Evolutionary conservation across 352 stramenopile genomes (phyloP).

Genomic region (Sclerospora graminicola): DNA sequence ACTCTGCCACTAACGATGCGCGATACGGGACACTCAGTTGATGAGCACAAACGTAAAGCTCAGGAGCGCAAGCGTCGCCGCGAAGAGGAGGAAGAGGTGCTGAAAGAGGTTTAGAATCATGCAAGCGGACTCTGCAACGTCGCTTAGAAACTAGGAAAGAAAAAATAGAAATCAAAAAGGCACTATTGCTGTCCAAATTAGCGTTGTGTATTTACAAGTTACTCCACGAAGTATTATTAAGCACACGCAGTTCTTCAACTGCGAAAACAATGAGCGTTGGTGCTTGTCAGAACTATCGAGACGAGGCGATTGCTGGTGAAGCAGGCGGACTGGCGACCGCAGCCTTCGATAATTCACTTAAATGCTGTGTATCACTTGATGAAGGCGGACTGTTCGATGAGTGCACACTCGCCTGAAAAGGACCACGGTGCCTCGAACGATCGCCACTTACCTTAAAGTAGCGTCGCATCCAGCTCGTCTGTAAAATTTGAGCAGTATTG

Average conservation of each 20-base stretch:
- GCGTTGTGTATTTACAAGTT: too few species aligned
- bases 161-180: too few species aligned
- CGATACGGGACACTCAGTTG: conserved; percentile 66
- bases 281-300: too few species aligned
- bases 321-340: background rate
- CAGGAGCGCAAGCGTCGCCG: conserved; percentile 65
- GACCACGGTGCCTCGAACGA: conserved; percentile 25
- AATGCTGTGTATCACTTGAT: background rate
- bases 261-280: too few species aligned
- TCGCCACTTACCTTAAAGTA: conserved; percentile 36
- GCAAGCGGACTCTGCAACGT: too few species aligned
- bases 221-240: too few species aligned
- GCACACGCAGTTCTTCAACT: too few species aligned
- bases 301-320: too few species aligned
- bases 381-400: background rate
- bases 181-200: too few species aligned
- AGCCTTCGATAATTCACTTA: background rate
- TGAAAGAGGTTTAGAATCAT: too few species aligned
- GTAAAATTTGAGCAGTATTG: conserved; percentile 46
- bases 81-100: conserved; percentile 17
- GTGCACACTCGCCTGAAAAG: conserved; percentile 10
- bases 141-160: too few species aligned
- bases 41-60: conserved; percentile 69
- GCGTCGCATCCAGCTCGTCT: conserved; percentile 31
- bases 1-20: conserved; percentile 54